A percentile compares a stretch with the other conserved stretches of the same genome.
phyloP scores from a whole-genome alignment of 2,329 filamentous ascomycete species.

The Podosphaera xanthii region DNA sequence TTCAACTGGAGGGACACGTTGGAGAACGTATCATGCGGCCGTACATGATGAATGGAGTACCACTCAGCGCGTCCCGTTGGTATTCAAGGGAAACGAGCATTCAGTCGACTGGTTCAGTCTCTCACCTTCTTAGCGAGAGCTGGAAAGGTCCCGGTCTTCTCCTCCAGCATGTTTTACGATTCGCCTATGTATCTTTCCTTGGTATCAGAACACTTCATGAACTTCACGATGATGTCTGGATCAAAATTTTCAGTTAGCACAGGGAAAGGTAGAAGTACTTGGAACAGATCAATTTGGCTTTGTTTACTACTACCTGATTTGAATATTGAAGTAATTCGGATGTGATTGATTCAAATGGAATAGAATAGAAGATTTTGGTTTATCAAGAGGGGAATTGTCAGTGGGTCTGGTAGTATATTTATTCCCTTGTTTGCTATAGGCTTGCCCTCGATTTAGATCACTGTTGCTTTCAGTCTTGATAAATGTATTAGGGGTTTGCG shows the following conservation, averaged over 20 bases:
- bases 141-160: background rate
- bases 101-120: background rate
- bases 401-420: background rate
- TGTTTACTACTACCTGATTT: background rate
- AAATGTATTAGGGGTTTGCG: background rate
- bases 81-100: background rate
- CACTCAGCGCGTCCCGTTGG: background rate
- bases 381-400: background rate
- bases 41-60: background rate
- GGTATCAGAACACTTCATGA: slow-evolving; percentile 1
- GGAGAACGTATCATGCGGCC: background rate
- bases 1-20: background rate
- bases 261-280: background rate
- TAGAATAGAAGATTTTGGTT: background rate
- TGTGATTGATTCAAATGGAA: background rate
- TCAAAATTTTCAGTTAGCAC: background rate
- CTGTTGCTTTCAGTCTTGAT: background rate
- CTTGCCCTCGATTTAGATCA: background rate
- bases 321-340: background rate
- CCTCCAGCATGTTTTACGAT: background rate
- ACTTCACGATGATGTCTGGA: background rate
- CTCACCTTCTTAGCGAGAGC: background rate
- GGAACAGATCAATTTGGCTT: background rate
- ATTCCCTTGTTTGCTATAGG: background rate
- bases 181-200: background rate